Evolutionary conservation across 2,329 filamentous ascomycete genomes (phyloP).

Genomic region (Colletotrichum orbiculare): DNA sequence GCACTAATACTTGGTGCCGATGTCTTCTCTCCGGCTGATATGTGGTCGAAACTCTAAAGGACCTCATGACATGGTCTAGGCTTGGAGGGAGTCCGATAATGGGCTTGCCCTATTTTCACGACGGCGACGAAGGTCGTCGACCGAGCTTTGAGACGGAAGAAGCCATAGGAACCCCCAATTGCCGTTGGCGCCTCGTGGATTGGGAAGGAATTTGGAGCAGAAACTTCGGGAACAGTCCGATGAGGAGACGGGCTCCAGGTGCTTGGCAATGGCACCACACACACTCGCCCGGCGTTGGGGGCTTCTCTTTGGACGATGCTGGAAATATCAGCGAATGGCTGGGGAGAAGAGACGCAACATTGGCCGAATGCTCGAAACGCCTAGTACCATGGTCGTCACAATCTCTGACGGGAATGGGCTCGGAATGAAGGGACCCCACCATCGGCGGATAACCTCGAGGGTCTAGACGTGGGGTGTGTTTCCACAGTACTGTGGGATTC

Average conservation of each 20-base stretch:
- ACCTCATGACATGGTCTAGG: slow-evolving; percentile 11
- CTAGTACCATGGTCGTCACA: slow-evolving; percentile 9
- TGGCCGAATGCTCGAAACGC: slow-evolving; percentile 26
- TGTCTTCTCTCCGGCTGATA: slow-evolving; percentile 13
- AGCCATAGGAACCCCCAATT: slow-evolving; percentile 22
- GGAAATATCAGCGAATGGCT: slow-evolving; percentile 5
- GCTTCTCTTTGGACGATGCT: slow-evolving; percentile 10
- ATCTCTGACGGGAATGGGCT: slow-evolving; percentile 13
- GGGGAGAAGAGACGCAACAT: slow-evolving; percentile 24
- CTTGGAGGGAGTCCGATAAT: slow-evolving; percentile 1
- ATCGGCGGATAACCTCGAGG: slow-evolving; percentile 6
- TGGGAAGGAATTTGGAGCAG: slow-evolving; percentile 5
- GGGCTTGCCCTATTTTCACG: background rate
- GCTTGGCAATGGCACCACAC: slow-evolving; percentile 7
- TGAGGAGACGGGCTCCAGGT: slow-evolving; percentile 2
- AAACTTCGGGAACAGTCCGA: slow-evolving; percentile 1
- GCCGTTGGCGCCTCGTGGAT: slow-evolving; percentile 17
- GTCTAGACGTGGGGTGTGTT: too few relatives aligned
- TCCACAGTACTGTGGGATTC: background rate
- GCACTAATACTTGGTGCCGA: too few relatives aligned
- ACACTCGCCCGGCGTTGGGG: background rate
- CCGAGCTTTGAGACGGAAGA: slow-evolving; percentile 19
- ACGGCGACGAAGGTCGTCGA: slow-evolving; percentile 11
- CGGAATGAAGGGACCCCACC: slow-evolving; percentile 15
- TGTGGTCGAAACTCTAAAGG: slow-evolving; percentile 16